phyloP scores from a whole-genome alignment of 441 rosid species.

The Mallotus repandus region DNA sequence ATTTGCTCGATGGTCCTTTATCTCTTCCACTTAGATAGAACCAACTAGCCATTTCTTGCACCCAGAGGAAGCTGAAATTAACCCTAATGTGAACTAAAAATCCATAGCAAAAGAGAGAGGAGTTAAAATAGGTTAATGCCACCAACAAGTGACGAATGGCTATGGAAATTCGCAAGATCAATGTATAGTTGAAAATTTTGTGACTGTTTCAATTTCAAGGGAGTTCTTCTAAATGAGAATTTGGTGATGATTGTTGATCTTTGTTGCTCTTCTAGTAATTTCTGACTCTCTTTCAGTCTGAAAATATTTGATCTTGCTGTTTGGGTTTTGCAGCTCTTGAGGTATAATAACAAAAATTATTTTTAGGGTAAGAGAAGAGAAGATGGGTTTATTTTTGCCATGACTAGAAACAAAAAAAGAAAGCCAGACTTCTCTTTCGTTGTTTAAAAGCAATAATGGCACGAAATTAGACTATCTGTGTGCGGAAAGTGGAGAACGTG shows the following conservation, averaged over 20 bases:
- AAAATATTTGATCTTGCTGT: slow-evolving; percentile 21
- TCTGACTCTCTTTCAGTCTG: slow-evolving; percentile 8
- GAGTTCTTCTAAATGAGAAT: slow-evolving; percentile 11
- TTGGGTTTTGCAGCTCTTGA: slow-evolving; percentile 39
- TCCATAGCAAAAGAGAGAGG: slow-evolving; percentile 46
- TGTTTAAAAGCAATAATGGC: slow-evolving; percentile 54
- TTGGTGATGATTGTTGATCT: slow-evolving; percentile 13
- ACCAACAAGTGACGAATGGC: not conserved
- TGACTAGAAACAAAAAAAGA: not conserved
- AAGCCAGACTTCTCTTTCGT: slow-evolving; percentile 9
- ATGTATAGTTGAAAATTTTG: slow-evolving; percentile 17
- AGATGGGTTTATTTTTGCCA: not conserved
- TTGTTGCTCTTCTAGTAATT: slow-evolving; percentile 28
- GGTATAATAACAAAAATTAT: slow-evolving; percentile 5
- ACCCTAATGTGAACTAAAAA: slow-evolving; percentile 40
- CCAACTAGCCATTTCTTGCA: slow-evolving; percentile 77
- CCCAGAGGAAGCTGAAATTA: slow-evolving; percentile 33
- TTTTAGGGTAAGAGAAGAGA: slow-evolving; percentile 20
- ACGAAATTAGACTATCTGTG: slow-evolving; percentile 75
- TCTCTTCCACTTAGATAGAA: slow-evolving; percentile 75
- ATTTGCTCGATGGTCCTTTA: slow-evolving; percentile 38
- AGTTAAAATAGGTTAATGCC: slow-evolving; percentile 13
- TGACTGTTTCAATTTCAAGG: slow-evolving; percentile 7
- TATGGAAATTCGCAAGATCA: slow-evolving; percentile 22
- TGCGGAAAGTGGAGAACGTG: no score